Base-by-base conservation (phyloP, 768 basidiomycete genomes). In the Termitomyces sp. region DNA sequence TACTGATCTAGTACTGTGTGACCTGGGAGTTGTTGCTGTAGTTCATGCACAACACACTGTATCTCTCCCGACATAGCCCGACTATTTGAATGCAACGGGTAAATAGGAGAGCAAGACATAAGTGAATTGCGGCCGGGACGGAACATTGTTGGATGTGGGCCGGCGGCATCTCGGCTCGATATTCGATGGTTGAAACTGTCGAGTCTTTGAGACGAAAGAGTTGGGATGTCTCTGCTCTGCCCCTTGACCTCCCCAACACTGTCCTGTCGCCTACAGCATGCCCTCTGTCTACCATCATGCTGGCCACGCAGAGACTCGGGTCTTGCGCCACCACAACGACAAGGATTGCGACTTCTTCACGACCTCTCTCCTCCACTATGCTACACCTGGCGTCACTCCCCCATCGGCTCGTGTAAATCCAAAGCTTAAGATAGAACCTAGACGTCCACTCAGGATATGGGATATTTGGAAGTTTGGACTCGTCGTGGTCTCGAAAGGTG, bases 381-480 rank as follows among this genome's bases (percentile, higher is more conserved):
- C 86, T 56, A 84, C 78, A 18, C 87, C 90, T 12, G 89, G 89
- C 36, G 77, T 86, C 20, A 78, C 83, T 22, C 91, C 91, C 0
- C 89, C 91, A 0, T 91, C 90, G 8, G 80, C 92, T 51, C 84
- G 91, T 46, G 78, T 92, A 38, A 84, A 90, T 64, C 82, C 85
- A 28, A 85, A 81, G 65, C 78, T 90, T n/a, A 87, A 85, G 70
- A 81, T 79, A 42, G 78, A 82, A 65, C 79, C 84, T 44, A 74
- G 80, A 50, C 75, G 76, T 22, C 84, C 88, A 0, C 66, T 91
- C 55, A 81, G 81, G 46, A 68, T 91, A 9, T 88, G 88, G 84
- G 83, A 91, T 68, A 77, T 85, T 60, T 90, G 89, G 84, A 89
- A 84, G 71, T 85, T 88, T 69, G 87, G 85, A 4, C 71, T 81